phyloP scores from a whole-genome alignment of 176 grass and related monocot genomes.

The Cenchrus fungigraminus region DNA sequence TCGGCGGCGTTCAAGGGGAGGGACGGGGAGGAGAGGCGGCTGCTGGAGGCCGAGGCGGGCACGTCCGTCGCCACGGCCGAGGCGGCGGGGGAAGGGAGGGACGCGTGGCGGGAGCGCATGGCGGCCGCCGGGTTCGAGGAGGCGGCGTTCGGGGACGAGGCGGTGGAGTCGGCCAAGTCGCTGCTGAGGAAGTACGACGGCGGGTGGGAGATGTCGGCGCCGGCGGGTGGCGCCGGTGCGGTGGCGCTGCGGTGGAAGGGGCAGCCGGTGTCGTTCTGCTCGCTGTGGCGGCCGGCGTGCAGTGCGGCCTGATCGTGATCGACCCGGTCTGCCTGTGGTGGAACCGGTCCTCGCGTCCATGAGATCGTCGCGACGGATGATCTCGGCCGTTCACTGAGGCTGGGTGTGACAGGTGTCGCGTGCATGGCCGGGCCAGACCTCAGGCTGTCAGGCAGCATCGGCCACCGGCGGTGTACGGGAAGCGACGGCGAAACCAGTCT shows the following conservation, averaged over 20 bases:
- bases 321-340: neutral
- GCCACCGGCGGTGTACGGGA: slow-evolving; percentile 11
- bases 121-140: slow-evolving; percentile 63
- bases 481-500: neutral
- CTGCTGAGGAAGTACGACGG: slow-evolving; percentile 88
- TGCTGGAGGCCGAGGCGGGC: slow-evolving; percentile 76
- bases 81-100: slow-evolving; percentile 44
- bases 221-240: slow-evolving; percentile 15
- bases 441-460: neutral
- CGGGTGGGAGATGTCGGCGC: slow-evolving; percentile 73
- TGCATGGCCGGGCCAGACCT: neutral
- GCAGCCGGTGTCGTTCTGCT: slow-evolving; percentile 86
- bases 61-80: slow-evolving; percentile 34
- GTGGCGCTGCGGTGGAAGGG: slow-evolving; percentile 90
- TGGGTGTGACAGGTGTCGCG: neutral
- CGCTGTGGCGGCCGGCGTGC: slow-evolving; percentile 72
- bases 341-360: neutral
- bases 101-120: slow-evolving; percentile 82
- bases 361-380: neutral
- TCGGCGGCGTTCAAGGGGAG: slow-evolving; percentile 80
- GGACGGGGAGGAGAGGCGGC: slow-evolving; percentile 66
- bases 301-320: neutral
- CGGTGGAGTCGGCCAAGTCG: slow-evolving; percentile 65
- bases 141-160: slow-evolving; percentile 70
- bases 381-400: slow-evolving; percentile 5